phyloP scores from a whole-genome alignment of 1,139 yeast species.

The Nakaseomyces glabratus region DNA sequence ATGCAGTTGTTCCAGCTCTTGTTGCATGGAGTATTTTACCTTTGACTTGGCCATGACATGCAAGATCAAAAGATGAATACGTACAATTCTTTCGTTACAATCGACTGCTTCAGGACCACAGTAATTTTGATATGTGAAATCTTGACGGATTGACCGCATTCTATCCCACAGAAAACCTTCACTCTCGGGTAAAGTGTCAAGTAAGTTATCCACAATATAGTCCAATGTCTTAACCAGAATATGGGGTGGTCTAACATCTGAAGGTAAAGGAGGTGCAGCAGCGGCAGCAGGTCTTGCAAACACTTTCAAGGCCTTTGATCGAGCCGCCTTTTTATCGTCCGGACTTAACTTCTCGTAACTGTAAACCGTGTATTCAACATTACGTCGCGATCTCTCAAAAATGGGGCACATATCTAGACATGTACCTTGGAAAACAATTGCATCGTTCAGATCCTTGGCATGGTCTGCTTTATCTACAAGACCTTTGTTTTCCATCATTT shows the following conservation, averaged over 20 bases:
- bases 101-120: conserved; percentile 90
- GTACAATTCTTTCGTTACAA: conserved; percentile 84
- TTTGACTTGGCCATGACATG: conserved; percentile 82
- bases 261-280: conserved; percentile 94
- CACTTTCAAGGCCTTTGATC: conserved; percentile 70
- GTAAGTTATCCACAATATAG: conserved; percentile 55
- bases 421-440: conserved; percentile 78
- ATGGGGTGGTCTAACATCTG: conserved; percentile 92
- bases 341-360: conserved; percentile 60
- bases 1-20: conserved; percentile 88
- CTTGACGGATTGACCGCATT: conserved; percentile 95
- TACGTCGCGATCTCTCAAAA: conserved; percentile 83
- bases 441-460: conserved; percentile 74
- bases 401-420: conserved; percentile 93
- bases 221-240: conserved; percentile 56
- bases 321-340: conserved; percentile 51
- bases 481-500: conserved; percentile 71
- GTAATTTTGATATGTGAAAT: conserved; percentile 90
- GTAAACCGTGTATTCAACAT: conserved; percentile 80
- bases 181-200: conserved; percentile 66
- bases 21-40: conserved; percentile 81
- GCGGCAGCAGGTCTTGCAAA: conserved; percentile 98
- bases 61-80: conserved; percentile 73
- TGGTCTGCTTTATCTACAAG: conserved; percentile 83
- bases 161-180: conserved; percentile 98